These are phyloP conservation scores for Didymella segeticola DNA, from an alignment of 2,329 filamentous ascomycete species.

Conservation along the genomic window DNA sequence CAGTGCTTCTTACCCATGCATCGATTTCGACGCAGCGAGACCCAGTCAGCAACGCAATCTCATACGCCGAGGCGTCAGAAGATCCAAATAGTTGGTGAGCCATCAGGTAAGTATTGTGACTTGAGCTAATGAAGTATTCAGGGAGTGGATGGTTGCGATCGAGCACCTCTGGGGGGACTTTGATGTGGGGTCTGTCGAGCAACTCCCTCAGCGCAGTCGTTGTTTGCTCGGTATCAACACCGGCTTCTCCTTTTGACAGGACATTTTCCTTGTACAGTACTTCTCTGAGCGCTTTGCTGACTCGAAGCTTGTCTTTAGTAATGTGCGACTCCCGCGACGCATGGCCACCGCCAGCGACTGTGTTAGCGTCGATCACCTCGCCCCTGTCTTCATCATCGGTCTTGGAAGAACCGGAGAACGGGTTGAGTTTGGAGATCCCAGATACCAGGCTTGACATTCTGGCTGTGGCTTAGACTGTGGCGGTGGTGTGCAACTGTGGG, in stretches of 20 bases:
- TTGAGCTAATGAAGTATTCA: constrained; percentile 75
- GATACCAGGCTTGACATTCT: constrained; percentile 45
- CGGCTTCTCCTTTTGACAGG: constrained; percentile 57
- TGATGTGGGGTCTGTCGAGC: constrained; percentile 64
- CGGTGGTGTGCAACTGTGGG: constrained; percentile 11
- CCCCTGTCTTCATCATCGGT: constrained; percentile 61
- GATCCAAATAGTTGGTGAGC: constrained; percentile 73
- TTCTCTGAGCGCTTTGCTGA: constrained; percentile 65
- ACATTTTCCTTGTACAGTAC: constrained; percentile 63
- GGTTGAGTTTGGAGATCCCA: constrained; percentile 42
- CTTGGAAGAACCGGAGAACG: constrained; percentile 36
- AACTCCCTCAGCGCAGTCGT: constrained; percentile 58
- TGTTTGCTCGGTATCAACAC: constrained; percentile 54
- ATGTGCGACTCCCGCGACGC: constrained; percentile 57
- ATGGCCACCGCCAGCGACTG: constrained; percentile 67
- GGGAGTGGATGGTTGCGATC: constrained; percentile 67
- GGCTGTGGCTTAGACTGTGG: constrained; percentile 17
- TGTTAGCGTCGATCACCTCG: constrained; percentile 57
- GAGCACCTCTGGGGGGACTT: constrained; percentile 61
- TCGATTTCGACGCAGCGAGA: constrained; percentile 77
- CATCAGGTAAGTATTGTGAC: constrained; percentile 75
- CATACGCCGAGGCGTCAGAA: constrained; percentile 68
- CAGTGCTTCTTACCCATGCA: constrained; percentile 62
- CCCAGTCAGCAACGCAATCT: constrained; percentile 66
- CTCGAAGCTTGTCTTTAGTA: constrained; percentile 62